These are phyloP conservation scores for Udeniomyces megalosporus DNA, from an alignment of 768 basidiomycete genomes.

Conservation along the genomic window DNA sequence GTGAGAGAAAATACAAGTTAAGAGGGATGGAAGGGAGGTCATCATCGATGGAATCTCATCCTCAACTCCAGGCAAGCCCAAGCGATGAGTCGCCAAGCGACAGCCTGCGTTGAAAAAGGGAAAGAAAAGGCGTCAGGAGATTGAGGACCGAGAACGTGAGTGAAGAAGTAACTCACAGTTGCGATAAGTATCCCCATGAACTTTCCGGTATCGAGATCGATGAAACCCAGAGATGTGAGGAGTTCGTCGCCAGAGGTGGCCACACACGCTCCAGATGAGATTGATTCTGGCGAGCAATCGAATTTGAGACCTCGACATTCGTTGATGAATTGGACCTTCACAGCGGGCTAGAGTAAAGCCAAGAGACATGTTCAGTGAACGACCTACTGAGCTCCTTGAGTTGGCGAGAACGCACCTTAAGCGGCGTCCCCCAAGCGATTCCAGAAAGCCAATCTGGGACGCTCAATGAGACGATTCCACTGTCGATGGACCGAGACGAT, in stretches of 20 bases:
- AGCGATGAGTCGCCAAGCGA: too few species aligned
- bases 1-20: too few species aligned
- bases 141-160: too few species aligned
- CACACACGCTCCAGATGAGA: constrained; percentile 28
- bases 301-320: constrained; percentile 26
- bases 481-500: neutral
- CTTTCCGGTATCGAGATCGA: constrained; percentile 5
- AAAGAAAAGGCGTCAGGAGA: neutral
- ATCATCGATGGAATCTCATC: too few species aligned
- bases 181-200: neutral
- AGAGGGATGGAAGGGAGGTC: too few species aligned
- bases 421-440: neutral
- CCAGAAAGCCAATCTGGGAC: constrained; percentile 24
- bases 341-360: constrained; percentile 23
- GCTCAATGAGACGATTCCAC: constrained; percentile 26
- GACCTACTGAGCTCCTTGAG: too few species aligned
- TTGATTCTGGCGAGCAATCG: constrained; percentile 24
- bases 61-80: too few species aligned
- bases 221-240: neutral
- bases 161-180: too few species aligned
- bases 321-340: constrained; percentile 31
- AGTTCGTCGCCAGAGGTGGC: constrained; percentile 17
- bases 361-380: neutral
- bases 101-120: neutral
- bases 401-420: neutral